Evolutionary conservation across 257 asterid genomes (phyloP).

Genomic region (Gardenia jasminoides): DNA sequence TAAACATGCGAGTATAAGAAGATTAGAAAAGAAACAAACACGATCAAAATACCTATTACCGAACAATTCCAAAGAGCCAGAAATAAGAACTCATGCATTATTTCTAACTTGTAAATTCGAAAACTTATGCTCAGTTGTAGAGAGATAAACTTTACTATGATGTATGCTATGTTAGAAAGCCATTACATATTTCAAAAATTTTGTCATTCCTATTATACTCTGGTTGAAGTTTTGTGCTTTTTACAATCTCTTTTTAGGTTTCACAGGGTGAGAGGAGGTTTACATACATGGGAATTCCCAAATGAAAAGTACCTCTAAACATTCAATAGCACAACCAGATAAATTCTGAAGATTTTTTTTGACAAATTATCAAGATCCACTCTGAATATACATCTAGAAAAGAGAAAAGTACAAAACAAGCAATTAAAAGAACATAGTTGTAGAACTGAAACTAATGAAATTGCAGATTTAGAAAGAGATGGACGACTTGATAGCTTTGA

Average conservation of each 20-base stretch:
- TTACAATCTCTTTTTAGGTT: neutral
- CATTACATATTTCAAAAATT: neutral
- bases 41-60: slow-evolving; percentile 26
- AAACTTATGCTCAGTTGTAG: neutral
- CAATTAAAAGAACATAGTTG: slow-evolving; percentile 46
- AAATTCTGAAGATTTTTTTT: neutral
- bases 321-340: neutral
- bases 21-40: neutral
- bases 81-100: slow-evolving; percentile 36
- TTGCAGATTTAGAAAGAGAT: slow-evolving; percentile 61
- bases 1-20: neutral
- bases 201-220: neutral
- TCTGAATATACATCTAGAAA: neutral
- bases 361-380: neutral
- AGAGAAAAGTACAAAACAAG: neutral
- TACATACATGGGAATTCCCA: neutral
- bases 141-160: neutral
- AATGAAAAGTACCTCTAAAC: neutral
- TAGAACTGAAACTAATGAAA: slow-evolving; percentile 78
- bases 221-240: neutral
- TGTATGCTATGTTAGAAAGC: neutral
- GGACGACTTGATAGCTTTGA: slow-evolving; percentile 68
- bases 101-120: slow-evolving; percentile 31
- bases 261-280: neutral
- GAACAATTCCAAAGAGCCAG: slow-evolving; percentile 41